These are phyloP conservation scores for Cytospora leucostoma DNA, from an alignment of 2,329 filamentous ascomycete species.

Conservation along the genomic window DNA sequence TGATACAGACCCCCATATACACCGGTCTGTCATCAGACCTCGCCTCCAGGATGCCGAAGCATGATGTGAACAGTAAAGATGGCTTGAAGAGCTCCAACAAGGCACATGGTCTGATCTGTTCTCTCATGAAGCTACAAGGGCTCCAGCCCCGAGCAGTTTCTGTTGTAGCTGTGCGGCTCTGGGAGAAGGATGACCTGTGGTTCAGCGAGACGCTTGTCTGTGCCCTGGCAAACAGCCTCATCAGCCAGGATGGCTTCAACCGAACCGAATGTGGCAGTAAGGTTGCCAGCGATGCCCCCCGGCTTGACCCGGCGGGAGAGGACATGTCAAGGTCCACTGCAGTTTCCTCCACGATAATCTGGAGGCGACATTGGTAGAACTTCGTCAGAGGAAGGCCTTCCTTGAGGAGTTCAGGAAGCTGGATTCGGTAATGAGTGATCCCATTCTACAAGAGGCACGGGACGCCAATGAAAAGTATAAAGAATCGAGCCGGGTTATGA, in stretches of 20 bases:
- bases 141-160: background rate
- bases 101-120: background rate
- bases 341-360: background rate
- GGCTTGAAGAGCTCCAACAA: background rate
- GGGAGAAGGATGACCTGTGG: background rate
- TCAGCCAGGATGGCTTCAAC: background rate
- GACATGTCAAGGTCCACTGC: background rate
- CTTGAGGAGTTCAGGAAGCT: background rate
- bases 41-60: background rate
- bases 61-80: background rate
- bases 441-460: background rate
- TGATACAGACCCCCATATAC: conserved; percentile 11
- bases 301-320: background rate
- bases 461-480: background rate
- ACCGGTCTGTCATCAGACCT: background rate
- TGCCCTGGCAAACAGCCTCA: conserved; percentile 5
- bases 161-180: background rate
- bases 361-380: background rate
- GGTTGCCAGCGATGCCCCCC: background rate
- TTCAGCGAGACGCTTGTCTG: background rate
- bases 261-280: background rate
- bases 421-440: background rate
- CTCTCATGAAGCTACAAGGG: background rate
- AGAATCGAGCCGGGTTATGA: background rate
- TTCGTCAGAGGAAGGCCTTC: background rate